phyloP scores from a whole-genome alignment of 495 filamentous ascomycete genomes.

The Penicillium soppii region DNA sequence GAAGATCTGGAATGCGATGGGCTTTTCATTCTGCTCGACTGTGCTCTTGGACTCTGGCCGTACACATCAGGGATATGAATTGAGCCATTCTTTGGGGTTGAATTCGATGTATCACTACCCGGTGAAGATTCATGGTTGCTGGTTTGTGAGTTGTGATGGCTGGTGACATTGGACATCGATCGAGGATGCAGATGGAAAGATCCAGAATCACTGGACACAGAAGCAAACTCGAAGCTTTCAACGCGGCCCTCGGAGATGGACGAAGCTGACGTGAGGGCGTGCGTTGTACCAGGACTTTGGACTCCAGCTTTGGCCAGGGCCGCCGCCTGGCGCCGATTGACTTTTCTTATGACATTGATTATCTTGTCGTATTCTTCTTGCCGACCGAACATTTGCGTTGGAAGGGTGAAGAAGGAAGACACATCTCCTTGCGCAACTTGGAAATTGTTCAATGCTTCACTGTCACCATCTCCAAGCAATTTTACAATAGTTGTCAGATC shows the following conservation, averaged over 20 bases:
- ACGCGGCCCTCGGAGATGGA: constrained; percentile 55
- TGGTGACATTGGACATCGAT: constrained; percentile 35
- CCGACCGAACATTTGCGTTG: constrained; percentile 75
- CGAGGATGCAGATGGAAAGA: constrained; percentile 49
- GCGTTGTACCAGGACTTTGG: constrained; percentile 37
- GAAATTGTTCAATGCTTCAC: constrained; percentile 64
- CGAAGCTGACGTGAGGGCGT: constrained; percentile 55
- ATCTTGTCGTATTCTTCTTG: constrained; percentile 67
- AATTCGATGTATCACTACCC: constrained; percentile 36
- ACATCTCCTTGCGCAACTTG: constrained; percentile 73
- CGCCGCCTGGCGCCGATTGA: constrained; percentile 60
- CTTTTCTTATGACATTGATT: constrained; percentile 68
- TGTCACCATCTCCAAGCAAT: constrained; percentile 73
- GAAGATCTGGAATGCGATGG: constrained; percentile 40
- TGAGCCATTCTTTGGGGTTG: constrained; percentile 25
- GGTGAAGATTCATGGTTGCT: constrained; percentile 38
- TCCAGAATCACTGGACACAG: constrained; percentile 53
- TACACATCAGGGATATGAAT: constrained; percentile 8
- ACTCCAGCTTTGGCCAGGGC: constrained; percentile 42
- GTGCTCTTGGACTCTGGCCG: constrained; percentile 1
- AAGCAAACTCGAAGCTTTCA: constrained; percentile 51
- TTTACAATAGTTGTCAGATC: constrained; percentile 69
- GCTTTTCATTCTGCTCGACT: constrained; percentile 32
- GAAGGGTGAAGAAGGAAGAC: constrained; percentile 83
- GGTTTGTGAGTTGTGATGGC: constrained; percentile 29